A percentile compares a stretch with the other conserved stretches of the same genome.
Conservation (phyloP, 768 basidiomycete species). For the Crucibulum laeve region DNA sequence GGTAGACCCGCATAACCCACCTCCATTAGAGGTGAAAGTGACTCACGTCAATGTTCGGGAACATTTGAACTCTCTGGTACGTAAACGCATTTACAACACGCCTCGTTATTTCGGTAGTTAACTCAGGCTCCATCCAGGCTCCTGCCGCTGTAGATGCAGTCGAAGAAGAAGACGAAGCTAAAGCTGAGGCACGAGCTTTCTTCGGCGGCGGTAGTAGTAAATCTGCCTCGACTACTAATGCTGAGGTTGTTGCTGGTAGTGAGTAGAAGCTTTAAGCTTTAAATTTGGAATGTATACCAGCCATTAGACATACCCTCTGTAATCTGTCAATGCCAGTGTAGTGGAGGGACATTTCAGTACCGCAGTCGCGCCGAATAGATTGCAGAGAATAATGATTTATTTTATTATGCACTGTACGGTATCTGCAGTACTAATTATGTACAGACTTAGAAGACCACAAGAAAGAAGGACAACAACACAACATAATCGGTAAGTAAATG, state of each 20-base stretch:
- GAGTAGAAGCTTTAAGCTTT: not conserved
- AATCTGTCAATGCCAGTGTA: too few species aligned
- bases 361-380: too few species aligned
- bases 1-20: constrained; percentile 18
- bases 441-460: too few species aligned
- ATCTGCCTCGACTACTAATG: not conserved
- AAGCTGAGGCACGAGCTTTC: constrained; percentile 27
- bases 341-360: too few species aligned
- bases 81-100: not conserved
- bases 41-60: constrained; percentile 30
- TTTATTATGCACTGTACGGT: too few species aligned
- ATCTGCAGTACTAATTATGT: too few species aligned
- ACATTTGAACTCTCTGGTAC: constrained; percentile 26
- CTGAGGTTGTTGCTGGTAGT: not conserved
- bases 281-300: too few species aligned
- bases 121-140: constrained; percentile 9
- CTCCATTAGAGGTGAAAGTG: constrained; percentile 27
- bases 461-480: too few species aligned
- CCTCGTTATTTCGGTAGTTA: not conserved
- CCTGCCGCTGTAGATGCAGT: constrained; percentile 5
- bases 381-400: too few species aligned
- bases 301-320: too few species aligned
- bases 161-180: constrained; percentile 17
- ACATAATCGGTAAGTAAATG: too few species aligned
- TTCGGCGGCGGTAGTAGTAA: constrained; percentile 24